phyloP scores from a whole-genome alignment of 2,329 filamentous ascomycete species.

The Ophiobolus disseminans region DNA sequence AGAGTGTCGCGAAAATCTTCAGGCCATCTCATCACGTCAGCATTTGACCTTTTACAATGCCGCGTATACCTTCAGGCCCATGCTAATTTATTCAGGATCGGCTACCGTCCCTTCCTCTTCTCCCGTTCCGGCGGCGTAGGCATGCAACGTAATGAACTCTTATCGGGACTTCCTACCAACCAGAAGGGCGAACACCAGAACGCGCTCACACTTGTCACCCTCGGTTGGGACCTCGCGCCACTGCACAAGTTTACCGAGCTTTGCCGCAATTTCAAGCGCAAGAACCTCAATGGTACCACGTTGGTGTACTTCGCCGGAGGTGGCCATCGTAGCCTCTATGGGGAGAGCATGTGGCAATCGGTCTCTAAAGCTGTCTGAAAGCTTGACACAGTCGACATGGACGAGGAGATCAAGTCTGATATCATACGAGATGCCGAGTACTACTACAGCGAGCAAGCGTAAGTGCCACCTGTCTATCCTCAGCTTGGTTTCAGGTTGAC shows the following conservation, averaged over 20 bases:
- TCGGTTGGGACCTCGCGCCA: slow-evolving; percentile 37
- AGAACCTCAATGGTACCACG: slow-evolving; percentile 29
- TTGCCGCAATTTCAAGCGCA: slow-evolving; percentile 32
- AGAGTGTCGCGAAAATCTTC: background rate
- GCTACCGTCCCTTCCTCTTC: slow-evolving; percentile 38
- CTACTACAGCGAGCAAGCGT: slow-evolving; percentile 45
- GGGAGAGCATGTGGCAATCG: slow-evolving; percentile 28
- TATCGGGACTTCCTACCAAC: slow-evolving; percentile 6
- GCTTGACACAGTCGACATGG: slow-evolving; percentile 43
- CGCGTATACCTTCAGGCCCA: background rate
- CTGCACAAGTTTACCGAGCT: slow-evolving; percentile 28
- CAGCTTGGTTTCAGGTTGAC: background rate
- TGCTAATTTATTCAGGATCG: slow-evolving; percentile 22
- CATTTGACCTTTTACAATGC: too few species aligned
- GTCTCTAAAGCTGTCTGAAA: slow-evolving; percentile 35
- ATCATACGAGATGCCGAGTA: slow-evolving; percentile 46
- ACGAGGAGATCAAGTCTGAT: slow-evolving; percentile 33
- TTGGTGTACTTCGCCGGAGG: slow-evolving; percentile 35
- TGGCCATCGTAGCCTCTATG: slow-evolving; percentile 11
- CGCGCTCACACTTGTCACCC: slow-evolving; percentile 28
- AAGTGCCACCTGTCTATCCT: slow-evolving; percentile 3
- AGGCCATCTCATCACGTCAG: background rate
- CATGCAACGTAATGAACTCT: background rate
- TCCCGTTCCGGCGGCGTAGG: slow-evolving; percentile 18
- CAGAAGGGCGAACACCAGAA: slow-evolving; percentile 22